Evolutionary conservation across 2,329 filamentous ascomycete genomes (phyloP), one percentile per base, ranked within the genome.

Genomic region (Ceratocystiopsis sp.): DNA sequence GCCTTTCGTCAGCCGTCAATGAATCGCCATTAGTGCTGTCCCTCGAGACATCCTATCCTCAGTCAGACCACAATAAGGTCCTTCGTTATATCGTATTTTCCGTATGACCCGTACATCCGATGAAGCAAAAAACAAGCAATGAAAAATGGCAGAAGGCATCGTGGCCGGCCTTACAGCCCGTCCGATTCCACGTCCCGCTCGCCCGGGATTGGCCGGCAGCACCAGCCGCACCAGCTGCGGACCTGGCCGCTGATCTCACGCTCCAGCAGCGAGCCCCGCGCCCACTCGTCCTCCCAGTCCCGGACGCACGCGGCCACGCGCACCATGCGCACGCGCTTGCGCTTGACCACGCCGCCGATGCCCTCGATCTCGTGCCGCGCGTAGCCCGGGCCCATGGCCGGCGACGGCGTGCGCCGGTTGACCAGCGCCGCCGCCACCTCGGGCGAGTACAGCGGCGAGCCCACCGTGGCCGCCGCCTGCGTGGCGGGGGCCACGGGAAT

Each of bases 161-260:
- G 19, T 7, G 19, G 7, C 19, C 19, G 19, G 10, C 25, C 25
- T 29, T 8, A 29, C 25, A 29, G 44, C 40, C 45, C 47, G 16
- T 49, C 54, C 6, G 40, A 39, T 43, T 60, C 56, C 12, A 51
- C 51, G 37, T 75, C 71, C 49, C 61, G 64, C 36, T 61, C 58
- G 2, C 76, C 69, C 0, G 78, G 78, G 42, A 93, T 74, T 3
- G 85, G 78, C 47, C 85, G 69, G 58, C 70, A 75, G 58, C 89
- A 96, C 87, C 89, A 95, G 0, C 82, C 84, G 59, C 87, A 96
- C 84, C 85, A 94, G 56, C 82, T 86, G 47, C 87, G 71, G 45
- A 76, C 67, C 40, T 62, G 60, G 1, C 84, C 83, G 14, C 66
- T 66, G 43, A 78, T 70, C 60, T 96, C 89, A 19, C 80, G 65